phyloP scores from a whole-genome alignment of 1,284 basidiomycete genomes.

The Schizopora paradoxa region DNA sequence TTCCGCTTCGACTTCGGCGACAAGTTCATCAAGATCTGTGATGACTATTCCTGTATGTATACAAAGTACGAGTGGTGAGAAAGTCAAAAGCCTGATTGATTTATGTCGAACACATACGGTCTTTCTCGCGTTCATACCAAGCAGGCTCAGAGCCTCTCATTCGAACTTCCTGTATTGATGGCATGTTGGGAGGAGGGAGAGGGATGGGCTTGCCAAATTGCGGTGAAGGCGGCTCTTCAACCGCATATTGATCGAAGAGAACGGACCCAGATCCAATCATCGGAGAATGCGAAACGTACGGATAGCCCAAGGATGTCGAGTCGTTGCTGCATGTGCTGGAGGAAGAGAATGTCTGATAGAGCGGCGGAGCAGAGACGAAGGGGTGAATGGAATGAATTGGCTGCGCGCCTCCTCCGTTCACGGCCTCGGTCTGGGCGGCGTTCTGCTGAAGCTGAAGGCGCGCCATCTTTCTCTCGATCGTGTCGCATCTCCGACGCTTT shows the following conservation, averaged over 20 bases:
- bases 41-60: conserved; percentile 15
- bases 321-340: too few relatives aligned
- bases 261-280: too few relatives aligned
- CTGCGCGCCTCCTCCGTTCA: background rate
- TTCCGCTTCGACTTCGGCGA: conserved; percentile 9
- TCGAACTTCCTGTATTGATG: conserved; percentile 11
- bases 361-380: background rate
- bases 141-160: conserved; percentile 16
- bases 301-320: too few relatives aligned
- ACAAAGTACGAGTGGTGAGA: background rate
- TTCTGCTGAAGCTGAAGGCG: conserved; percentile 11
- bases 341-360: background rate
- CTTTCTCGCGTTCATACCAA: conserved; percentile 18
- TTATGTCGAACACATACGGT: conserved; percentile 3
- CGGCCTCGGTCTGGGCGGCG: background rate
- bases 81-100: background rate
- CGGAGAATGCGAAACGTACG: too few relatives aligned
- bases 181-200: background rate
- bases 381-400: background rate
- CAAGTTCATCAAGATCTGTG: conserved; percentile 15
- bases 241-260: conserved; percentile 9
- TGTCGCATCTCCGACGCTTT: conserved; percentile 13
- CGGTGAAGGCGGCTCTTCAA: conserved; percentile 15
- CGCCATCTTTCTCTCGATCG: conserved; percentile 15
- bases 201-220: background rate